Evolutionary conservation across 1,284 basidiomycete species (phyloP).

Genomic region (Ganoderma resinaceum): DNA sequence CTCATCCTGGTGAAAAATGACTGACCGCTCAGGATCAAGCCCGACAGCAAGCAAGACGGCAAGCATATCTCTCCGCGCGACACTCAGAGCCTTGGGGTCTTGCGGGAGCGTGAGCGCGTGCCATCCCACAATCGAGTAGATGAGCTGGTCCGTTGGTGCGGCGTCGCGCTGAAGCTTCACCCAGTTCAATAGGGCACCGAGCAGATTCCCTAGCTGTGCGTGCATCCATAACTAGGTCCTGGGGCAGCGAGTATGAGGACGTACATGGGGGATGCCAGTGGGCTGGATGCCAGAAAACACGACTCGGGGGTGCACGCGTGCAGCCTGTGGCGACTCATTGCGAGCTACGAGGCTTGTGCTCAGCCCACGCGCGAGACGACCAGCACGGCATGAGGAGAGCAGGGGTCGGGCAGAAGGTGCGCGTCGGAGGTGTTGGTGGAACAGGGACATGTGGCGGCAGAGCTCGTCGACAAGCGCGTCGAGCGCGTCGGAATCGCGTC

Average conservation of each 20-base stretch:
- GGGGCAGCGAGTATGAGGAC: slow-evolving; percentile 27
- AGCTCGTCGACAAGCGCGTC: slow-evolving; percentile 12
- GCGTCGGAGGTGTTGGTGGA: slow-evolving; percentile 26
- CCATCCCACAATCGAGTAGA: slow-evolving; percentile 92
- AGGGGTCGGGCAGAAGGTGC: slow-evolving; percentile 5
- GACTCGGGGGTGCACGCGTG: slow-evolving; percentile 39
- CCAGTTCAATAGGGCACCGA: slow-evolving; percentile 93
- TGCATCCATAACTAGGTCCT: slow-evolving; percentile 11
- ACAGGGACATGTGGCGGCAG: slow-evolving; percentile 21
- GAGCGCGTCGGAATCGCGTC: slow-evolving; percentile 18
- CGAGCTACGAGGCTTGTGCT: neutral
- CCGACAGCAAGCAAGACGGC: slow-evolving; percentile 88
- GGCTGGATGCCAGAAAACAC: slow-evolving; percentile 88
- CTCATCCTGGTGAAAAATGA: slow-evolving; percentile 90
- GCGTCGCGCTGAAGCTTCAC: slow-evolving; percentile 77
- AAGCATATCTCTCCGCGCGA: slow-evolving; percentile 80
- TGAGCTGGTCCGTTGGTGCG: slow-evolving; percentile 63
- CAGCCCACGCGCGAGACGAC: slow-evolving; percentile 7
- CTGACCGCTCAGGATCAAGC: slow-evolving; percentile 78
- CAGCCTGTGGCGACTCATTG: neutral
- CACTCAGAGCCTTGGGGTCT: slow-evolving; percentile 68
- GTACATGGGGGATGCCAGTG: slow-evolving; percentile 86
- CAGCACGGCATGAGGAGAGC: slow-evolving; percentile 6
- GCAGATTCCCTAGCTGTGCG: slow-evolving; percentile 89
- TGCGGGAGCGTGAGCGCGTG: slow-evolving; percentile 94